Evolutionary conservation across 179 eudicot species (phyloP), one percentile per base, ranked within the genome.

Genomic region (Drosera spatulata): DNA sequence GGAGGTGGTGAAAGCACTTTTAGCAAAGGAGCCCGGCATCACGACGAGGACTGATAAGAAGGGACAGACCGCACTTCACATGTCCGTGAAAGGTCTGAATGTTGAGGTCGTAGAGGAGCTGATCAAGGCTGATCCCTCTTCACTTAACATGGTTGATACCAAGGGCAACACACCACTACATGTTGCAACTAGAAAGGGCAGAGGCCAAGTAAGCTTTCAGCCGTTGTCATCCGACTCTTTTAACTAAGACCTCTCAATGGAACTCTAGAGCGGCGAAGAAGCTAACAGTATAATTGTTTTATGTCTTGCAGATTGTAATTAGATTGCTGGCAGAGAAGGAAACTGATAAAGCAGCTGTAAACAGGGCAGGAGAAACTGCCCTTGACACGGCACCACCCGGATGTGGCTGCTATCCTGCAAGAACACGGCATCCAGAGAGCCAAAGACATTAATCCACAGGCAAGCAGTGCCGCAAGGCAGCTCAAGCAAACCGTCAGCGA

Each of bases 11-110:
- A 84, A 75, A 61, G 87, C 95, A 15, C 87, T 91, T 11, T 50
- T 88, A 63, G 71, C 59, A 33, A 80, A 70, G 65, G 95, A 84
- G 69, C 85, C 85, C 0, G 81, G 71, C 38, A 69, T 80, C 14
- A 72, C 80, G 3, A 63, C 75, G 0, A 64, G 96, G 50, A 81
- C 65, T 3, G 98, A 88, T 61, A 91, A 82, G 80, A 91, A 91
- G 73, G 95, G 98, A 2, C 98, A 84, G 56, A 88, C 95, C 3
- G 87, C 95, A 11, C 96, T 91, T 76, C 98, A 91, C 60, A 91
- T 91, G 98, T 96, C 96, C 0, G 96, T 70, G 14, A 91, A 91
- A 69, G 95, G 98, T 12, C 98, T 84, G 69, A 91, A 75, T 70
- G 70, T 84, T 41, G 86, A 84, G 68, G 81, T 88, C 39, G 98